phyloP scores from a whole-genome alignment of 768 basidiomycete genomes.

The Hortiboletus flavorubellus region DNA sequence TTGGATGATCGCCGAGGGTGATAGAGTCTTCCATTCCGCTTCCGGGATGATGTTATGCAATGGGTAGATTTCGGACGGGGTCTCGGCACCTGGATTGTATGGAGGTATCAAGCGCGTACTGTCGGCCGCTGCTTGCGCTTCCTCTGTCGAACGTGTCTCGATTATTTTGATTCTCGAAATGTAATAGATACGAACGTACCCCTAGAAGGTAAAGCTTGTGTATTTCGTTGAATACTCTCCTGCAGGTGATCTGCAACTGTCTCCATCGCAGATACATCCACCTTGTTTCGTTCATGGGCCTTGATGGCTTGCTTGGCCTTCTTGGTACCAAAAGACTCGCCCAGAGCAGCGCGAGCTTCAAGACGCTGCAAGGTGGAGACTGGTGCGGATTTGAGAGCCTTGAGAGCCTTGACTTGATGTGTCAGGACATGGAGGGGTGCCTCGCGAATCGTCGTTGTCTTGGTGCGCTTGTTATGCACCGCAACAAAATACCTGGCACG shows the following conservation, averaged over 20 bases:
- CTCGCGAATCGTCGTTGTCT: constrained; percentile 65
- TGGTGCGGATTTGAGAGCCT: constrained; percentile 51
- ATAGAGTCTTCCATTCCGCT: constrained; percentile 73
- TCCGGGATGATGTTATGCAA: constrained; percentile 76
- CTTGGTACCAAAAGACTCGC: constrained; percentile 92
- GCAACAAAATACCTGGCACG: constrained; percentile 73
- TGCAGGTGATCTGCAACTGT: constrained; percentile 78
- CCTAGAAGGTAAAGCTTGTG: constrained; percentile 61
- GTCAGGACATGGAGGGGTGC: constrained; percentile 66
- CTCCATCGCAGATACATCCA: constrained; percentile 87
- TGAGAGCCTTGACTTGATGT: constrained; percentile 81
- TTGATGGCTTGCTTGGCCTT: constrained; percentile 86
- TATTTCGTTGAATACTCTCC: constrained; percentile 75
- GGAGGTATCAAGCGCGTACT: constrained; percentile 72
- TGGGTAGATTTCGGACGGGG: constrained; percentile 72
- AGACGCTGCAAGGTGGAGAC: constrained; percentile 50
- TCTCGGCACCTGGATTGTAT: constrained; percentile 61
- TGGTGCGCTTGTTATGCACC: constrained; percentile 73
- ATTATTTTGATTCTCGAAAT: background rate
- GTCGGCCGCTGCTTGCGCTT: constrained; percentile 62
- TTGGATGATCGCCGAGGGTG: constrained; percentile 51
- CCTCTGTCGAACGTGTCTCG: constrained; percentile 42
- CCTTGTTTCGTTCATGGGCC: constrained; percentile 83
- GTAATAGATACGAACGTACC: constrained; percentile 45
- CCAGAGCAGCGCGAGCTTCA: constrained; percentile 72